phyloP scores from a whole-genome alignment of 2,329 filamentous ascomycete genomes.

The Botrytis sinoallii region DNA sequence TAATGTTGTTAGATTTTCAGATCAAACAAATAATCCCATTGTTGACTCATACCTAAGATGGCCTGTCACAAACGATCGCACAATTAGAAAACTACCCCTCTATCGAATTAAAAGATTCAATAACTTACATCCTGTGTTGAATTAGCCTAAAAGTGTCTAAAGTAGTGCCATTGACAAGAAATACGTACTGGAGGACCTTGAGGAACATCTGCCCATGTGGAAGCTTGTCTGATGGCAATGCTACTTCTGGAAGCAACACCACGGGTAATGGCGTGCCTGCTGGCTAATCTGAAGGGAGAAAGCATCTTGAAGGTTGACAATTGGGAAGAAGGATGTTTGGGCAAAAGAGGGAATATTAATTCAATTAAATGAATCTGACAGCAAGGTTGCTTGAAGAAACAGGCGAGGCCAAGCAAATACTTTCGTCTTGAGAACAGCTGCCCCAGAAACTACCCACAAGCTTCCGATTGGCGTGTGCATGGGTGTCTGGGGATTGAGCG shows the following conservation, averaged over 20 bases:
- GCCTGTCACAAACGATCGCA: constrained; percentile 49
- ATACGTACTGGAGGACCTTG: constrained; percentile 87
- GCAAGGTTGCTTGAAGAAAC: not conserved
- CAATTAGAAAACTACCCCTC: constrained; percentile 39
- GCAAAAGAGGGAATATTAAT: not conserved
- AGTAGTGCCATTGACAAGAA: constrained; percentile 1
- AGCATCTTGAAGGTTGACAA: constrained; percentile 47
- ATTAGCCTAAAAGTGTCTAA: constrained; percentile 19
- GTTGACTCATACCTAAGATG: constrained; percentile 63
- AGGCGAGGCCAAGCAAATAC: constrained; percentile 9
- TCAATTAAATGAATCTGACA: constrained; percentile 14
- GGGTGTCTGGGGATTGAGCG: constrained; percentile 8
- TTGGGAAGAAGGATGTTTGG: not conserved
- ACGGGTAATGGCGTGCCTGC: constrained; percentile 45
- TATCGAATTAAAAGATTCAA: constrained; percentile 4
- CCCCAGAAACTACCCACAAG: constrained; percentile 16
- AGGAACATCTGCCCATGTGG: constrained; percentile 85
- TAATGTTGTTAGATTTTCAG: constrained; percentile 32
- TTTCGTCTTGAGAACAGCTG: constrained; percentile 4
- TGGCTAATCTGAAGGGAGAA: constrained; percentile 52
- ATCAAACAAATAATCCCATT: constrained; percentile 22
- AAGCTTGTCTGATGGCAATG: constrained; percentile 42
- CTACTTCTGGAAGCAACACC: constrained; percentile 30
- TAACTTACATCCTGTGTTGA: constrained; percentile 39
- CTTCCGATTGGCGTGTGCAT: constrained; percentile 16